These are phyloP conservation scores for Schrenkiella parvula DNA, from an alignment of 345 rosid species.

Conservation along the genomic window DNA sequence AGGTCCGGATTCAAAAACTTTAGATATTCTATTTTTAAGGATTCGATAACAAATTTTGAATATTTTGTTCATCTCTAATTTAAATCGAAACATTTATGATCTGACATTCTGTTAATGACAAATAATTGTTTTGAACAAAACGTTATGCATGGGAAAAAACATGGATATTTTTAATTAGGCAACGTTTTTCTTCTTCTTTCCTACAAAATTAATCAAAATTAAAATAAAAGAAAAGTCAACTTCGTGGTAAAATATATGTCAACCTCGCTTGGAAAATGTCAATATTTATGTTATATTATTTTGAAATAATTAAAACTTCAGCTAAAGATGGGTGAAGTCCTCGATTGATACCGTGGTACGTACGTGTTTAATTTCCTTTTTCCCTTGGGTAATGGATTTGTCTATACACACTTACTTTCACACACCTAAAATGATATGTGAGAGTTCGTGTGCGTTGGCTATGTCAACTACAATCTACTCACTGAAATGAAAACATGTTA, in stretches of 20 bases:
- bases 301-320: not conserved
- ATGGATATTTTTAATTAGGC: no score
- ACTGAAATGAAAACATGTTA: not conserved
- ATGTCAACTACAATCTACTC: not conserved
- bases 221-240: not conserved
- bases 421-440: not conserved
- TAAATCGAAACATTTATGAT: not conserved
- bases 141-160: not conserved
- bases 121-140: no score
- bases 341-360: slow-evolving; percentile 21
- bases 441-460: not conserved
- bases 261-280: slow-evolving; percentile 14
- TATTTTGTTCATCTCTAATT: no score
- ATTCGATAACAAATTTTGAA: no score
- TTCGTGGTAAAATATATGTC: not conserved
- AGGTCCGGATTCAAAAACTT: no score
- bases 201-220: not conserved
- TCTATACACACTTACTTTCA: not conserved
- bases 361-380: slow-evolving; percentile 13
- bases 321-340: not conserved
- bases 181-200: not conserved
- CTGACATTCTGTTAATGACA: no score
- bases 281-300: not conserved
- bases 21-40: no score
- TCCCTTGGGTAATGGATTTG: not conserved